Conservation (phyloP, 257 asterid genomes). For the Solanum sitiens region DNA sequence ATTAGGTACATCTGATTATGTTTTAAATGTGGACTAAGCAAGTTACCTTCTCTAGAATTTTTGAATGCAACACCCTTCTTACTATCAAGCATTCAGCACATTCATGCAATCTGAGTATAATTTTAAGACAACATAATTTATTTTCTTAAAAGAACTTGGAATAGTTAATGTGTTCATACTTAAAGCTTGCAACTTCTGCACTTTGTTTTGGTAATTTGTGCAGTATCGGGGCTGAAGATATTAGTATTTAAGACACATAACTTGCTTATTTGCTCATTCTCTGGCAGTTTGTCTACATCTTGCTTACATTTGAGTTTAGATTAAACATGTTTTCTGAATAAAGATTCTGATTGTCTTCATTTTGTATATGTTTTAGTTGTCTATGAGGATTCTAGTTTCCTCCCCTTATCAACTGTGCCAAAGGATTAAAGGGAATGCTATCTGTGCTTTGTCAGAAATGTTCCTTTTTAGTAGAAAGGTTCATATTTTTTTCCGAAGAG, state of each 20-base stretch:
- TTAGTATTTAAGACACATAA: neutral
- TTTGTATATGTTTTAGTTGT: neutral
- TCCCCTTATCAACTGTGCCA: neutral
- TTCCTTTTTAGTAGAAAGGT: neutral
- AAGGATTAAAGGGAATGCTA: neutral
- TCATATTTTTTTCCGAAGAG: neutral
- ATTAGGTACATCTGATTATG: constrained; percentile 44
- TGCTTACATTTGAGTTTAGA: neutral
- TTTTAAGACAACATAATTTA: neutral
- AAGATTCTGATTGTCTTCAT: neutral
- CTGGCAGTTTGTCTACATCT: neutral
- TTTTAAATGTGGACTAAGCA: neutral
- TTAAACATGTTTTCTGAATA: neutral
- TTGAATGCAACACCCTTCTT: neutral
- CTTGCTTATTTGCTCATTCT: neutral
- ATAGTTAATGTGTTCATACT: neutral
- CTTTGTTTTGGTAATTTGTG: neutral
- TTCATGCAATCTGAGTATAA: neutral
- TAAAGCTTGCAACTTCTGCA: neutral
- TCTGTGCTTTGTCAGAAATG: neutral
- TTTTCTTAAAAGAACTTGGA: neutral
- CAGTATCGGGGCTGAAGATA: neutral
- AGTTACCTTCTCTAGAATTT: neutral
- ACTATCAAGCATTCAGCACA: neutral
- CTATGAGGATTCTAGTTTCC: neutral